Evolutionary conservation across 2,329 filamentous ascomycete genomes (phyloP).

Genomic region (Erysiphe pulchra): DNA sequence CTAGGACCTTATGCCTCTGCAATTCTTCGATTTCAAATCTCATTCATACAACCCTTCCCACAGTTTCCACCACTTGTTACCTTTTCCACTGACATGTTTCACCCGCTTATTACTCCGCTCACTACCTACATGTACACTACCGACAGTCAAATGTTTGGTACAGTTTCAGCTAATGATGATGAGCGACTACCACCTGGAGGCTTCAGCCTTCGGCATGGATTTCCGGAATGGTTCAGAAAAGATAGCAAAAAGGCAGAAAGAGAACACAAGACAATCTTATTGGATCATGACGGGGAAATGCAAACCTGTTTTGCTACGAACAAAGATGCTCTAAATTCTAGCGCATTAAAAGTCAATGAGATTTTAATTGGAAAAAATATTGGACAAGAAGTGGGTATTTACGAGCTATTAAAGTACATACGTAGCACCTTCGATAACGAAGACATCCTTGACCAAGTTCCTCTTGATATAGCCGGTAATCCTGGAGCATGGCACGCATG

Average conservation of each 20-base stretch:
- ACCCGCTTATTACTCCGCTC: slow-evolving; percentile 72
- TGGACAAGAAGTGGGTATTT: slow-evolving; percentile 19
- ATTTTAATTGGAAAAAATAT: neutral
- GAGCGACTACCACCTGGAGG: slow-evolving; percentile 68
- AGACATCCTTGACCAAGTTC: slow-evolving; percentile 48
- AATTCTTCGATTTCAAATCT: slow-evolving; percentile 71
- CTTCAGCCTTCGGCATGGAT: slow-evolving; percentile 75
- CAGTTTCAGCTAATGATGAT: slow-evolving; percentile 60
- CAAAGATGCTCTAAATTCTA: neutral
- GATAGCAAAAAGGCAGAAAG: neutral
- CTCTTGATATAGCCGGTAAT: slow-evolving; percentile 64
- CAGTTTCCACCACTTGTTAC: slow-evolving; percentile 57
- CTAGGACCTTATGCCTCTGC: slow-evolving; percentile 71
- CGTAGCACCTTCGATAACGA: slow-evolving; percentile 60
- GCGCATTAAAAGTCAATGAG: neutral
- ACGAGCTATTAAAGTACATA: slow-evolving; percentile 56
- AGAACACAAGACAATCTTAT: neutral
- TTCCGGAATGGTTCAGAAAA: slow-evolving; percentile 68
- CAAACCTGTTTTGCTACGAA: neutral
- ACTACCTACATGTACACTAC: slow-evolving; percentile 90
- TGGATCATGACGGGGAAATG: neutral
- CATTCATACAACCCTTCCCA: slow-evolving; percentile 63
- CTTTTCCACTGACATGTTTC: slow-evolving; percentile 82
- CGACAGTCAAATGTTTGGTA: slow-evolving; percentile 46
- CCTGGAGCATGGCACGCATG: slow-evolving; percentile 87